A percentile compares a stretch with the other conserved stretches of the same genome.
Evolutionary conservation across 1,284 basidiomycete species (phyloP).

Genomic region (Thelephora terrestris): DNA sequence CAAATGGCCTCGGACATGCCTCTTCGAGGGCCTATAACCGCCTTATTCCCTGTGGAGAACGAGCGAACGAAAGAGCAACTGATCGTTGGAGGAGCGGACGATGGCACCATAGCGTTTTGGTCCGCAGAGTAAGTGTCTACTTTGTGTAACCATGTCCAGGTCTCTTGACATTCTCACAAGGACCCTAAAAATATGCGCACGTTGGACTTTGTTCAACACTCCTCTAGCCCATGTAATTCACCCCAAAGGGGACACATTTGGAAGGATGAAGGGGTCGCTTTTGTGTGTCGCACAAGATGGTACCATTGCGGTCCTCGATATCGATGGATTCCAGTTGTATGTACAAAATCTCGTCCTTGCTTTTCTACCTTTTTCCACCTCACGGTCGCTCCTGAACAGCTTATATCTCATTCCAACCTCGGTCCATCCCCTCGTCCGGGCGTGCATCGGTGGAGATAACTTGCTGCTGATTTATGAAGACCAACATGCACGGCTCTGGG

Average conservation of each 20-base stretch:
- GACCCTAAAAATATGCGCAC: slow-evolving; percentile 50
- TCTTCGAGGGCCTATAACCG: slow-evolving; percentile 37
- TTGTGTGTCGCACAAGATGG: slow-evolving; percentile 74
- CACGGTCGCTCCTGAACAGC: slow-evolving; percentile 25
- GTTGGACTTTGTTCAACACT: slow-evolving; percentile 61
- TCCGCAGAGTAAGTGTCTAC: slow-evolving; percentile 37
- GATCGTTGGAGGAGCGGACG: slow-evolving; percentile 62
- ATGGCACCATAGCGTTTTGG: slow-evolving; percentile 71
- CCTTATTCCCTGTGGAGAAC: slow-evolving; percentile 45
- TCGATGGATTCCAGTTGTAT: slow-evolving; percentile 74
- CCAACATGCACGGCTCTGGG: slow-evolving; percentile 79
- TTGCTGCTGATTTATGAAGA: slow-evolving; percentile 74
- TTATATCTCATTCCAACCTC: slow-evolving; percentile 62
- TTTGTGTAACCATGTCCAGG: background rate
- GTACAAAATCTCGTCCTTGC: slow-evolving; percentile 18
- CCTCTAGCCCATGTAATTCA: slow-evolving; percentile 51
- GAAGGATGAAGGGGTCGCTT: slow-evolving; percentile 58
- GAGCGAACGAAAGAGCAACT: slow-evolving; percentile 44
- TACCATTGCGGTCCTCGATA: slow-evolving; percentile 67
- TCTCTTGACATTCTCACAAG: slow-evolving; percentile 23
- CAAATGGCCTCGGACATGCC: slow-evolving; percentile 31
- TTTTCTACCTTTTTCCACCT: slow-evolving; percentile 7
- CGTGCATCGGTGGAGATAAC: slow-evolving; percentile 65
- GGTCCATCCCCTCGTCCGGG: slow-evolving; percentile 43
- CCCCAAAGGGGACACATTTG: slow-evolving; percentile 45